Evolutionary conservation across 352 stramenopile species (phyloP).

Genomic region (Globisporangium nunn): DNA sequence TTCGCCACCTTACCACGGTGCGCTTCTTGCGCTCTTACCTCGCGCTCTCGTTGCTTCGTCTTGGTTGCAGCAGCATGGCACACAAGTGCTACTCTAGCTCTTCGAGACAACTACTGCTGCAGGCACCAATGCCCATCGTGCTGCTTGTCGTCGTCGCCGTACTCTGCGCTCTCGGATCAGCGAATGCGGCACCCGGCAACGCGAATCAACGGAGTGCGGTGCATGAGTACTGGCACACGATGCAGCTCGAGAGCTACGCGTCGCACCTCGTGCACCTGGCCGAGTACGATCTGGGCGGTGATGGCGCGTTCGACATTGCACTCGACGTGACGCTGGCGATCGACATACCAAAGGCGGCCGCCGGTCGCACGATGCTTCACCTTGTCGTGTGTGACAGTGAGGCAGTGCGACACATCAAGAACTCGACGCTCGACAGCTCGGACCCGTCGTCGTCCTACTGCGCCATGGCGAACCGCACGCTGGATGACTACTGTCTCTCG

Average conservation of each 20-base stretch:
- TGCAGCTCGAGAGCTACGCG: constrained; percentile 19
- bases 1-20: too few species aligned
- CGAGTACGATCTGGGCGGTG: constrained; percentile 25
- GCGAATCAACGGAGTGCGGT: background rate
- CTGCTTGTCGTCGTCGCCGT: too few species aligned
- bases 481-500: constrained; percentile 42
- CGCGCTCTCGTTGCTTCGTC: too few species aligned
- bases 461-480: constrained; percentile 40
- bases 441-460: constrained; percentile 23
- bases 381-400: constrained; percentile 35
- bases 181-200: too few species aligned
- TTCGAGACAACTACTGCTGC: too few species aligned
- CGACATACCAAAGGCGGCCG: constrained; percentile 13
- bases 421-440: constrained; percentile 8
- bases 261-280: constrained; percentile 25
- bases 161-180: too few species aligned
- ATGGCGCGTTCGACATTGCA: constrained; percentile 34
- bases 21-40: too few species aligned
- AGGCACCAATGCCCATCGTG: too few species aligned
- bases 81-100: too few species aligned
- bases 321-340: constrained; percentile 35
- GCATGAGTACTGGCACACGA: constrained; percentile 14
- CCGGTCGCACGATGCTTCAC: constrained; percentile 37
- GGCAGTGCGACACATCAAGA: constrained; percentile 14
- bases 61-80: too few species aligned